Evolutionary conservation across 352 stramenopile species (phyloP).

Genomic region (Globisporangium middletonii): DNA sequence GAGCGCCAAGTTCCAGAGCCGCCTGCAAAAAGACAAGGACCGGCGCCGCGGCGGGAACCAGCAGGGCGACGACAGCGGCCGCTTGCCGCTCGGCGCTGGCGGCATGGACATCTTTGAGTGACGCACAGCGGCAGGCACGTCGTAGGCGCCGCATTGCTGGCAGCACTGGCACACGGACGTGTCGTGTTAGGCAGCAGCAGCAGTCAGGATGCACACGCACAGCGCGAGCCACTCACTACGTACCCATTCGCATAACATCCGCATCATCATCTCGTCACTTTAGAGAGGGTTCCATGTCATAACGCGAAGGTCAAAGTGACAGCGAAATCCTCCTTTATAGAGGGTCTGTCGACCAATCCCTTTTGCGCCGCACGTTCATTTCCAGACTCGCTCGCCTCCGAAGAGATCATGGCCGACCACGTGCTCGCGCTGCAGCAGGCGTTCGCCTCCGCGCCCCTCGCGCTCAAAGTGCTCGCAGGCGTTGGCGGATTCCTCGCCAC

Average conservation of each 20-base stretch:
- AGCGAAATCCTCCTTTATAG: not conserved
- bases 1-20: constrained; percentile 72
- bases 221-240: no score
- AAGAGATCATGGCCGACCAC: constrained; percentile 4
- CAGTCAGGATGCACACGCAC: no score
- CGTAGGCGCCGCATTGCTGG: no score
- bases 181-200: no score
- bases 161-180: no score
- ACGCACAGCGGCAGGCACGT: not conserved
- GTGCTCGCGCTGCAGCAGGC: constrained; percentile 19
- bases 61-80: constrained; percentile 30
- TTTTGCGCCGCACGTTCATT: constrained; percentile 1
- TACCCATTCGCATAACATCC: no score
- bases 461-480: constrained; percentile 34
- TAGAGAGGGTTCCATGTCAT: no score
- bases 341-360: not conserved
- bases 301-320: no score
- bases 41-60: constrained; percentile 47
- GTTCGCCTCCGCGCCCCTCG: constrained; percentile 25
- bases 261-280: no score
- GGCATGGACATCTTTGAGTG: constrained; percentile 61
- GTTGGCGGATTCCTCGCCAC: constrained; percentile 45
- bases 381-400: not conserved
- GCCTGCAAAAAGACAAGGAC: constrained; percentile 73
- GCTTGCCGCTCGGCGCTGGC: constrained; percentile 20